Evolutionary conservation across 441 rosid genomes (phyloP).

Genomic region (Brassica balearica): DNA sequence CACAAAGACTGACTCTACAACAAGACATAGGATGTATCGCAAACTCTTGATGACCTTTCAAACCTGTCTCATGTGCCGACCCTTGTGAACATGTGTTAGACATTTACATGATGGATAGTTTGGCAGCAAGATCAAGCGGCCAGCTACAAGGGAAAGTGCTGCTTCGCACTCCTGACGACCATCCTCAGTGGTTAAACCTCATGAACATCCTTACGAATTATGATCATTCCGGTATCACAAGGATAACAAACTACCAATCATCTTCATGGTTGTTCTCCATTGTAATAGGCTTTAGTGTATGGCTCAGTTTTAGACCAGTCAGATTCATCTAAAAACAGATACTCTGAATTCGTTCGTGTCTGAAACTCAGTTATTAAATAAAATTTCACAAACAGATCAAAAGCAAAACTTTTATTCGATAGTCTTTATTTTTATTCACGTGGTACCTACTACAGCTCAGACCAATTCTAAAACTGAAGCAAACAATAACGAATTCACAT

Average conservation of each 20-base stretch:
- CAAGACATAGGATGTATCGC: no score
- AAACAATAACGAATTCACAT: constrained; percentile 31
- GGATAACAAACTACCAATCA: constrained; percentile 61
- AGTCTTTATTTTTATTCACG: constrained; percentile 41
- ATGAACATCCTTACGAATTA: constrained; percentile 41
- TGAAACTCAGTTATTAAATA: neutral
- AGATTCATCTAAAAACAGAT: neutral
- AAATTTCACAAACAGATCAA: neutral
- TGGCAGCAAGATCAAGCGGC: constrained; percentile 3
- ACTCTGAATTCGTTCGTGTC: neutral
- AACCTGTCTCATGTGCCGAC: neutral
- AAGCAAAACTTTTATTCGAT: constrained; percentile 44
- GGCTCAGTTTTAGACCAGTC: constrained; percentile 52
- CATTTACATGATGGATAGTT: neutral
- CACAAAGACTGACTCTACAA: no score
- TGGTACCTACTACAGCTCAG: constrained; percentile 45
- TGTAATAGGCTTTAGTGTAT: constrained; percentile 36
- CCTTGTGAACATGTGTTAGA: neutral
- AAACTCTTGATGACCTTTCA: neutral
- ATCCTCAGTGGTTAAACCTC: constrained; percentile 8
- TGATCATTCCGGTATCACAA: constrained; percentile 55
- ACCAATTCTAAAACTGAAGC: constrained; percentile 15
- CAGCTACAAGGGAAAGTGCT: neutral
- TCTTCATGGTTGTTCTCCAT: constrained; percentile 56
- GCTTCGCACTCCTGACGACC: neutral